Conservation (phyloP, 306 rosid genomes). For the Quillaja saponaria region DNA sequence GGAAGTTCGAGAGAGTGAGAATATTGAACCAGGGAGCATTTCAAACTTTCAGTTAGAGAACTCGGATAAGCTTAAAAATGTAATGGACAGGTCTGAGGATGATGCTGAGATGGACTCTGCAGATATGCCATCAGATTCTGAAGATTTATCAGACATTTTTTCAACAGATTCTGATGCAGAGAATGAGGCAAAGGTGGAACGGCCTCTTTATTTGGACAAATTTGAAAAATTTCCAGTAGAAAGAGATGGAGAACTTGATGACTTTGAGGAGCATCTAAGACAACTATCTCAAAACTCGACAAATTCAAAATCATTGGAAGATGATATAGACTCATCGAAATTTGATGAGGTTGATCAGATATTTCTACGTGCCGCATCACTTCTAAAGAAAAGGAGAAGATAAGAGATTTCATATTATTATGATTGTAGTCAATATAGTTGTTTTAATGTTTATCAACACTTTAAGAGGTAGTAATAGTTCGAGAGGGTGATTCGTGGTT, state of each 20-base stretch:
- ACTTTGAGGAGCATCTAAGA: constrained; percentile 69
- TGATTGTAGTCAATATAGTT: constrained; percentile 2
- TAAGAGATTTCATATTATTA: constrained; percentile 30
- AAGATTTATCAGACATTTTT: constrained; percentile 71
- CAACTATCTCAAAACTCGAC: constrained; percentile 58
- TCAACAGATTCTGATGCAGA: constrained; percentile 70
- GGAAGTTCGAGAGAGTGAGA: constrained; percentile 44
- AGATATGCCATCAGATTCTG: constrained; percentile 56
- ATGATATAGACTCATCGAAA: constrained; percentile 43
- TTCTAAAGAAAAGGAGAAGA: constrained; percentile 59
- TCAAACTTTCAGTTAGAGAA: constrained; percentile 41
- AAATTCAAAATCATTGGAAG: constrained; percentile 28
- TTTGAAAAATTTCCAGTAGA: constrained; percentile 63
- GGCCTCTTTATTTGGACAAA: constrained; percentile 74
- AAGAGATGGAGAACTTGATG: constrained; percentile 49
- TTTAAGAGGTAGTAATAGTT: too few species aligned
- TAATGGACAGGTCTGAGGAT: constrained; percentile 41
- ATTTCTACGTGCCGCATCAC: constrained; percentile 71
- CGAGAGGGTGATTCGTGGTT: too few species aligned
- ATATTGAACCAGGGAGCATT: constrained; percentile 27
- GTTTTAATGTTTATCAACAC: not conserved
- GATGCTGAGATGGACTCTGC: constrained; percentile 45
- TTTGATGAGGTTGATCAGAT: constrained; percentile 80
- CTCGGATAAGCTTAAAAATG: constrained; percentile 40
- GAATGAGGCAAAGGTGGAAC: constrained; percentile 40